Conservation (phyloP, 768 basidiomycete genomes). For the Leccinum truebloodii region DNA sequence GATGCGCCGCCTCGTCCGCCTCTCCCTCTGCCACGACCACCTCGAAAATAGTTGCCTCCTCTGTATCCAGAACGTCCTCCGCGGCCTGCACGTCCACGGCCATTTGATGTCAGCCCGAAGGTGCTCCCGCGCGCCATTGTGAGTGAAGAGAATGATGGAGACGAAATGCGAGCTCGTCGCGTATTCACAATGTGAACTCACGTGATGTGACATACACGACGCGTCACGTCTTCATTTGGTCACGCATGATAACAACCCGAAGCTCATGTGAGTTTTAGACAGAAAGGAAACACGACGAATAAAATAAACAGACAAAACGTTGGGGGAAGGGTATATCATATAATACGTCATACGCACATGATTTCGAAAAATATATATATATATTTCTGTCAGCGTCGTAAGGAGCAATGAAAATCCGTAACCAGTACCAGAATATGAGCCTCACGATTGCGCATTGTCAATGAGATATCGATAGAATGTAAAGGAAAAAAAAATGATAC, state of each 20-base stretch:
- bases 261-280: no score
- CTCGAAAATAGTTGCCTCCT: conserved; percentile 40
- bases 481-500: conserved; percentile 2
- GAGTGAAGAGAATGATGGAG: background rate
- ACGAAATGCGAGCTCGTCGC: conserved; percentile 5
- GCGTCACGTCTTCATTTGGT: conserved; percentile 17
- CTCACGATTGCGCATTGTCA: background rate
- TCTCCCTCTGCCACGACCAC: conserved; percentile 52
- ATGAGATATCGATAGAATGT: conserved; percentile 4
- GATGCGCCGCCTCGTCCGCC: conserved; percentile 34
- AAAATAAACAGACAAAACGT: background rate
- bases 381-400: conserved; percentile 6
- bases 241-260: background rate
- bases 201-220: conserved; percentile 32
- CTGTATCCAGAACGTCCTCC: conserved; percentile 39
- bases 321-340: conserved; percentile 26
- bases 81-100: conserved; percentile 41
- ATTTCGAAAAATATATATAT: background rate
- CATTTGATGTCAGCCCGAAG: conserved; percentile 57
- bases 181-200: conserved; percentile 10
- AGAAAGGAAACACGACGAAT: conserved; percentile 3
- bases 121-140: conserved; percentile 47
- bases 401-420: conserved; percentile 21
- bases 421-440: conserved; percentile 19
- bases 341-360: conserved; percentile 18